Evolutionary conservation across 148 eudicot species (phyloP).

Genomic region (Fagopyrum esculentum): DNA sequence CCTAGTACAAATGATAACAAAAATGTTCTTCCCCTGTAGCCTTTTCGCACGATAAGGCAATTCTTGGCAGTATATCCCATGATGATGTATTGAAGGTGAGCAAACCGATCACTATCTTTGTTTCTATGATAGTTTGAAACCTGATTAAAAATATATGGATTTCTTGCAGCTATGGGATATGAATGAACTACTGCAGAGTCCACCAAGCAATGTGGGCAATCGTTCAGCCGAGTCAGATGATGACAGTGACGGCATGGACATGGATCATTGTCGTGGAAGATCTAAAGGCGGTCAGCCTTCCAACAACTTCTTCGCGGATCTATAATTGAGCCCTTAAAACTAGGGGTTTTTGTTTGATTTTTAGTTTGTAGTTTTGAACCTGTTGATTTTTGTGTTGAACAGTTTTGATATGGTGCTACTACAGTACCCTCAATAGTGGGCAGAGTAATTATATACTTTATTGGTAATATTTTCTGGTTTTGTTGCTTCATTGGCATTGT

Average conservation of each 20-base stretch:
- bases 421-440: background rate
- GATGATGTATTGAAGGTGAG: constrained; percentile 71
- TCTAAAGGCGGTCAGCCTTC: constrained; percentile 36
- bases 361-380: background rate
- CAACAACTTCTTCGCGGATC: constrained; percentile 45
- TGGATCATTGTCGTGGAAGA: constrained; percentile 34
- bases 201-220: constrained; percentile 22
- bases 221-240: constrained; percentile 31
- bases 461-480: background rate
- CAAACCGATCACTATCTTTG: constrained; percentile 12
- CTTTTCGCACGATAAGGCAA: constrained; percentile 83
- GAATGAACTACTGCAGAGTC: constrained; percentile 48
- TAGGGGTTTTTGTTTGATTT: background rate
- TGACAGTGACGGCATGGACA: constrained; percentile 56
- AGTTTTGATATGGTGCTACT: background rate
- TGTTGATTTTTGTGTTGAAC: background rate
- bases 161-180: constrained; percentile 52
- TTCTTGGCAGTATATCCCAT: constrained; percentile 92
- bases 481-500: background rate
- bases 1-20: background rate
- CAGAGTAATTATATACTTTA: background rate
- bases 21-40: constrained; percentile 33
- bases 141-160: background rate
- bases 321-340: constrained; percentile 12
- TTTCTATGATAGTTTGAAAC: background rate